Conservation (phyloP, 495 filamentous ascomycete species). For the Xylaria scruposa region DNA sequence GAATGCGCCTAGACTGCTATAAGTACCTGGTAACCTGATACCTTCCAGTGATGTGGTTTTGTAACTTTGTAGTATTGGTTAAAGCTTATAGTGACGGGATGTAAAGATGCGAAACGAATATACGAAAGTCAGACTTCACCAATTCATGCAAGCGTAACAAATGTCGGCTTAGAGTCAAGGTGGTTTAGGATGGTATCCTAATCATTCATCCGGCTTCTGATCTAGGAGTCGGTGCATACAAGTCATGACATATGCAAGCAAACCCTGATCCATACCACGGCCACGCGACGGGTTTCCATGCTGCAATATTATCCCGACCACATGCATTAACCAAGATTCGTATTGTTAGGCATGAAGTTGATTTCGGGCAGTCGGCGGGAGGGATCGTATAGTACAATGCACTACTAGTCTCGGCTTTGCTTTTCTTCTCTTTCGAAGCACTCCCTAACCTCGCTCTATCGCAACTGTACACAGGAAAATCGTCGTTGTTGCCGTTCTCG, state of each 20-base stretch:
- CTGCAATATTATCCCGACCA: not conserved
- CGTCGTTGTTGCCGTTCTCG: conserved; percentile 12
- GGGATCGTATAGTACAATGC: conserved; percentile 23
- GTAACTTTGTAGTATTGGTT: not conserved
- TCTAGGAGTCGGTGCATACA: not conserved
- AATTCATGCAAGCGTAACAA: not conserved
- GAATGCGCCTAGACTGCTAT: not conserved
- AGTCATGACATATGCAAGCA: not conserved
- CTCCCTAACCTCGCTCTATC: not conserved
- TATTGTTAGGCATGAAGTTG: conserved; percentile 30
- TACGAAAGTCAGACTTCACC: not conserved
- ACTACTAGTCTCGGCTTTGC: conserved; percentile 2
- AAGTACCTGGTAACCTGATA: not conserved
- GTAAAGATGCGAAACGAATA: not conserved
- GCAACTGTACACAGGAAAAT: conserved; percentile 17
- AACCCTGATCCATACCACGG: not conserved
- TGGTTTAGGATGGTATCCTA: not conserved
- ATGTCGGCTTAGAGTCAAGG: not conserved
- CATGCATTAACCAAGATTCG: conserved; percentile 10
- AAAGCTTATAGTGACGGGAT: not conserved
- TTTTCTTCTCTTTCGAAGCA: not conserved
- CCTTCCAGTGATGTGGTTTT: not conserved
- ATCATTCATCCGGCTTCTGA: not conserved
- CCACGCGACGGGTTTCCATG: not conserved
- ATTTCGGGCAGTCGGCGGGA: conserved; percentile 16